These are phyloP conservation scores for Sporobolomyces roseus DNA, from an alignment of 768 basidiomycete genomes.

Conservation along the genomic window DNA sequence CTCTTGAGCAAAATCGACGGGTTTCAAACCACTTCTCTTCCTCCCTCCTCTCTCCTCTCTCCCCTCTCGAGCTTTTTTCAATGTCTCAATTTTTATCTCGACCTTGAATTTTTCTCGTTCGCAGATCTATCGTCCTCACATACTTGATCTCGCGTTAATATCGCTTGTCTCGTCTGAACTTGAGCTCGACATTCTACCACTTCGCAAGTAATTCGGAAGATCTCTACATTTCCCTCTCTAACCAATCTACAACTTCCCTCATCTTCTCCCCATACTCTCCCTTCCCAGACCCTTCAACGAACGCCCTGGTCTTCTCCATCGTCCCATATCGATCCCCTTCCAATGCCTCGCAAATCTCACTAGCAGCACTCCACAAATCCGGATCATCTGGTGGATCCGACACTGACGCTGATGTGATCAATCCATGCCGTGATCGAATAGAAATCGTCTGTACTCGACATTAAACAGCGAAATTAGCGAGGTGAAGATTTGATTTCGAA, in stretches of 20 bases:
- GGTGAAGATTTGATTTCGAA: too few relatives aligned
- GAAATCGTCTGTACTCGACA: constrained; percentile 23
- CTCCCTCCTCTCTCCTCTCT: background rate
- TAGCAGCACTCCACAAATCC: constrained; percentile 14
- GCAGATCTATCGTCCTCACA: background rate
- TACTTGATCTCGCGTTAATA: too few relatives aligned
- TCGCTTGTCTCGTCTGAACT: too few relatives aligned
- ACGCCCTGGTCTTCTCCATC: constrained; percentile 15
- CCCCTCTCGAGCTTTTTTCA: background rate
- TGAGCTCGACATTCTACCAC: too few relatives aligned
- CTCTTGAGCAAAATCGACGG: constrained; percentile 9
- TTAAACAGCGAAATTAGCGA: too few relatives aligned
- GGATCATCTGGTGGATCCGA: background rate
- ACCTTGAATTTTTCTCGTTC: too few relatives aligned
- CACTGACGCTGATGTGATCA: constrained; percentile 38
- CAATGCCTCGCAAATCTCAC: constrained; percentile 18
- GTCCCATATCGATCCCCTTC: constrained; percentile 39
- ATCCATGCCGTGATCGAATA: constrained; percentile 41
- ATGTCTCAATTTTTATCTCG: background rate
- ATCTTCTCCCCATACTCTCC: constrained; percentile 1
- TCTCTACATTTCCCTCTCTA: constrained; percentile 31
- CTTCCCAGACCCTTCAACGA: background rate
- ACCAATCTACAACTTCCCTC: constrained; percentile 29
- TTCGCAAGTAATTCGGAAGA: too few relatives aligned
- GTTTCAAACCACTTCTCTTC: background rate